These are phyloP conservation scores for Trametes sp. DNA, from an alignment of 1,284 basidiomycete species.

Conservation along the genomic window DNA sequence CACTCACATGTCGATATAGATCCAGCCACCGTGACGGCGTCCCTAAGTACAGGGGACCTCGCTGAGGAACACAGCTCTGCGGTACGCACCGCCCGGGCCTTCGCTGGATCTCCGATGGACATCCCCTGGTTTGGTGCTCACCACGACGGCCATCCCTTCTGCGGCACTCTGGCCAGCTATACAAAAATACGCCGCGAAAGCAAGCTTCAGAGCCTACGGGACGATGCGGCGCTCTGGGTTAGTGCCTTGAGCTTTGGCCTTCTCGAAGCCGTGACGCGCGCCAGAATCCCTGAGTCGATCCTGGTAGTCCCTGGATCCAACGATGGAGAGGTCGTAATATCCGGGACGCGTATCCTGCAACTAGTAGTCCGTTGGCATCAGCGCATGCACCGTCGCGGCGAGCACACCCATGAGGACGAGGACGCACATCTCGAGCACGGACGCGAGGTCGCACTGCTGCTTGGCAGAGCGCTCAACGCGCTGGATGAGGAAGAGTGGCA, in stretches of 20 bases:
- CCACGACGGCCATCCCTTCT: constrained; percentile 21
- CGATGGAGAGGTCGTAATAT: neutral
- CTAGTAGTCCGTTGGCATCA: constrained; percentile 15
- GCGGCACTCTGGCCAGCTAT: constrained; percentile 11
- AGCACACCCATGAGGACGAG: neutral
- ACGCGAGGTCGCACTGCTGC: constrained; percentile 4
- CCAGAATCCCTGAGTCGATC: constrained; percentile 11
- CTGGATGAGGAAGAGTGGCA: constrained; percentile 18
- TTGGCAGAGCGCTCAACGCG: constrained; percentile 9
- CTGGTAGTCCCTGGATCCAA: neutral
- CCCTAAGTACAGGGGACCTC: neutral
- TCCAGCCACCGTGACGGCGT: neutral
- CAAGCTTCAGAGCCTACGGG: constrained; percentile 2
- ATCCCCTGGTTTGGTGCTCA: constrained; percentile 14
- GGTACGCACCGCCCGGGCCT: neutral
- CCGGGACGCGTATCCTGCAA: constrained; percentile 8
- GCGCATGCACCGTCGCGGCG: neutral
- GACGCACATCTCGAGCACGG: constrained; percentile 5
- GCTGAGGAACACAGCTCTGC: neutral
- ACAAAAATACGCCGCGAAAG: constrained; percentile 9
- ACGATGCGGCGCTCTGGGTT: constrained; percentile 23
- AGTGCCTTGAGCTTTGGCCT: constrained; percentile 26
- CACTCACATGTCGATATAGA: no score
- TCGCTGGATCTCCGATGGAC: constrained; percentile 12
- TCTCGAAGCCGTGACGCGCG: constrained; percentile 16